Base-by-base conservation (phyloP, 2,329 filamentous ascomycete genomes). In the Ophiognomonia clavigignenti-juglandacearum region DNA sequence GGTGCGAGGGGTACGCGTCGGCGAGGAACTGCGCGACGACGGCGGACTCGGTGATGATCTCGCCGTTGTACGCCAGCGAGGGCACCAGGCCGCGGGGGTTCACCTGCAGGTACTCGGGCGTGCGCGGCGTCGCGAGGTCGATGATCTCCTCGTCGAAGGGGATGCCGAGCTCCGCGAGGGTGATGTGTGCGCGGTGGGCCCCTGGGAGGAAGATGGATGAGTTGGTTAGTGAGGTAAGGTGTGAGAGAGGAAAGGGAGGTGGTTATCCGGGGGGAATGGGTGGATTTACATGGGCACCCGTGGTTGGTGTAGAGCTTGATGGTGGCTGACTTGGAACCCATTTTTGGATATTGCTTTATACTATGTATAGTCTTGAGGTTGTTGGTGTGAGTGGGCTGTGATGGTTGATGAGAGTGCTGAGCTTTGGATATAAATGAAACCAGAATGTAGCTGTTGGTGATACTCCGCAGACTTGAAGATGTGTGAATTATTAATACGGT, bases 61-160 rank as follows among this genome's bases (percentile, higher is more conserved):
- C 74, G 51, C 72, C 74, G 53, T 80, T 74, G 70, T 85, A 85
- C 20, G 77, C 75, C 47, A 93, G 67, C 0, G 81, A 69, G 1
- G 88, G 88, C 4, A 93, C 86, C 3, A 90, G 78, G 13, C 88
- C 88, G 47, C 86, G 81, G 54, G 87, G 86, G 69, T 92, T 91
- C 61, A 93, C 69, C 43, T 83, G 71, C 8, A 93, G 76, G 61
- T 92, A 93, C 72, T 83, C 87, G 31, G 78, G 71, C 23, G 84
- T 81, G 9, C 88, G 80, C 0, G 88, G 87, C 9, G 66, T 75
- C 55, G 68, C 64, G 39, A 93, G 73, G 61, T 92, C 85, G 56
- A 95, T 86, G 48, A 81, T 78, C 51, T 86, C 81, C 55, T 88
- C 82, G 48, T 87, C 81, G 57, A 80, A 87, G 0, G 78, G 71